phyloP scores from a whole-genome alignment of 1,139 yeast species.

The Pichia sorboxylosa region DNA sequence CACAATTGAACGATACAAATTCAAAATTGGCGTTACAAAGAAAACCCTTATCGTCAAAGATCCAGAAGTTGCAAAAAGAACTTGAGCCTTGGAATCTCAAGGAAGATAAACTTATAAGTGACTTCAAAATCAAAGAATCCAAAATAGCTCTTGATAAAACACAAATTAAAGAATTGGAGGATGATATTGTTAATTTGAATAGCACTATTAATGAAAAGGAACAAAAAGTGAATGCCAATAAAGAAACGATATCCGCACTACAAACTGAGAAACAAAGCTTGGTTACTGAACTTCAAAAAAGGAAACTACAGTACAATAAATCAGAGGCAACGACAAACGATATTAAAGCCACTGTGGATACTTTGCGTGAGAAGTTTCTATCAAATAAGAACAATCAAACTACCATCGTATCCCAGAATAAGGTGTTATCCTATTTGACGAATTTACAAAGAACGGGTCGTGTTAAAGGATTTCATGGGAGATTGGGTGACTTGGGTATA shows the following conservation, averaged over 20 bases:
- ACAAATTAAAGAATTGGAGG: conserved; percentile 33
- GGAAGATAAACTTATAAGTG: conserved; percentile 54
- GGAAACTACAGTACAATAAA: too few relatives aligned
- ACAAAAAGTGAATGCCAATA: conserved; percentile 27
- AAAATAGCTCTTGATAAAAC: conserved; percentile 50
- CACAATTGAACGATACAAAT: conserved; percentile 50
- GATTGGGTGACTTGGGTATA: conserved; percentile 82
- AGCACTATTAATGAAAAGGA: conserved; percentile 37
- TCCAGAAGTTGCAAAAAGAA: conserved; percentile 50
- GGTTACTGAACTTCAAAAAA: too few relatives aligned
- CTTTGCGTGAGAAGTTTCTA: too few relatives aligned
- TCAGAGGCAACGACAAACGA: too few relatives aligned
- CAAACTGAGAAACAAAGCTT: too few relatives aligned
- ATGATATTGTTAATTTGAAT: conserved; percentile 38
- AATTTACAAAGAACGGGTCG: conserved; percentile 73
- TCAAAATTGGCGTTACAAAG: conserved; percentile 64
- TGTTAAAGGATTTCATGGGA: conserved; percentile 75
- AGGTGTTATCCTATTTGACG: conserved; percentile 58
- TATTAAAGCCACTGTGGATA: too few relatives aligned
- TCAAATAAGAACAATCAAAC: too few relatives aligned
- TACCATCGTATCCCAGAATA: conserved; percentile 56
- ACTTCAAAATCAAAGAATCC: conserved; percentile 53
- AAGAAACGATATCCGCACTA: conserved; percentile 20
- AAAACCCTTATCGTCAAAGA: conserved; percentile 47
- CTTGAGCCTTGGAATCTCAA: conserved; percentile 79